These are phyloP conservation scores for Colletotrichum limetticola DNA, from an alignment of 2,329 filamentous ascomycete genomes.

Conservation along the genomic window DNA sequence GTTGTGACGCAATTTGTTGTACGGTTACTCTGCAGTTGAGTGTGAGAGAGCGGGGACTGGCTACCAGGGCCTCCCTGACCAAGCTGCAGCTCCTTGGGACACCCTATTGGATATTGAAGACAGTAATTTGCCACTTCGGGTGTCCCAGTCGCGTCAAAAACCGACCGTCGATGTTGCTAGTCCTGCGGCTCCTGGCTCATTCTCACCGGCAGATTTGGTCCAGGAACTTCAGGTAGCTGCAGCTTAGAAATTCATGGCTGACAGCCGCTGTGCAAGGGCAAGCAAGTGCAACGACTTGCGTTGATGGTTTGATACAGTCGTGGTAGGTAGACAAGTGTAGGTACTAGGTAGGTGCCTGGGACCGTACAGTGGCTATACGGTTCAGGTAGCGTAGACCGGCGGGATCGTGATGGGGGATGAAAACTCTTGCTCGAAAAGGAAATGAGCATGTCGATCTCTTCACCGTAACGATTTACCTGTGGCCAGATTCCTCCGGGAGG, in stretches of 20 bases:
- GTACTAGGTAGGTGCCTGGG: background rate
- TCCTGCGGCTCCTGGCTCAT: constrained; percentile 17
- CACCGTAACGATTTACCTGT: constrained; percentile 24
- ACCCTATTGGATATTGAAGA: constrained; percentile 15
- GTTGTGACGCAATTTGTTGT: constrained; percentile 35
- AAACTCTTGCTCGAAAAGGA: constrained; percentile 1
- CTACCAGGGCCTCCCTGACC: constrained; percentile 19
- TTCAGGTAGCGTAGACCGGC: background rate
- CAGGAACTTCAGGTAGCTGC: background rate
- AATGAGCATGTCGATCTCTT: constrained; percentile 24
- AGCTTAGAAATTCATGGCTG: constrained; percentile 29
- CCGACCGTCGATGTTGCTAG: background rate
- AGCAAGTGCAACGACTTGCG: background rate
- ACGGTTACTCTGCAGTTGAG: constrained; percentile 12
- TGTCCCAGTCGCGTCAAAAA: background rate
- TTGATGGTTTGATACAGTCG: constrained; percentile 10
- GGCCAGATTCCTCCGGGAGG: constrained; percentile 26
- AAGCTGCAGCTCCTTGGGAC: background rate
- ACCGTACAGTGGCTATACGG: constrained; percentile 8
- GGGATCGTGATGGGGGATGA: constrained; percentile 21
- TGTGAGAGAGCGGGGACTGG: constrained; percentile 8
- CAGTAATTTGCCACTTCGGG: constrained; percentile 25
- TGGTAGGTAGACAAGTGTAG: background rate
- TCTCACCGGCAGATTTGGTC: constrained; percentile 9
- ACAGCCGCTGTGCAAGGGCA: background rate